Conservation (phyloP, 768 basidiomycete species). For the Tylopilus sp. region DNA sequence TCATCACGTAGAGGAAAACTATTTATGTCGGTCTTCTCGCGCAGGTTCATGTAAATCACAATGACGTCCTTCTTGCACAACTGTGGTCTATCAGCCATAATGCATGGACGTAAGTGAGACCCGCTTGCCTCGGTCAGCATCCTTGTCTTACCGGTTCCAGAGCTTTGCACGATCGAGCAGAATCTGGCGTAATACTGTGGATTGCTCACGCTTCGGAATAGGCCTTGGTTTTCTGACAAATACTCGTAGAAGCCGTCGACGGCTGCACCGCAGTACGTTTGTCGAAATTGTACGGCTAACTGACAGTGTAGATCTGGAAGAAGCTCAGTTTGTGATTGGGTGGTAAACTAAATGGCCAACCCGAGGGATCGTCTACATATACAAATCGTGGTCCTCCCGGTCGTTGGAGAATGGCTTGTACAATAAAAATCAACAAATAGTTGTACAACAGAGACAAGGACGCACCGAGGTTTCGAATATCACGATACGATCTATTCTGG, state of each 20-base stretch:
- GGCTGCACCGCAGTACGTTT: conserved; percentile 1
- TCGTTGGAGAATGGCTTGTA: not conserved
- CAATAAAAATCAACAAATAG: not conserved
- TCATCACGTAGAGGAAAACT: conserved; percentile 14
- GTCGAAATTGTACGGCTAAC: not conserved
- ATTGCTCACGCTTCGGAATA: not conserved
- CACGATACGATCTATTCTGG: not conserved
- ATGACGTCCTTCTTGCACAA: conserved; percentile 11
- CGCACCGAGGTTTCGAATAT: conserved; percentile 10
- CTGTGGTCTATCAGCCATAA: not conserved
- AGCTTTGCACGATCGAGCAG: conserved; percentile 13
- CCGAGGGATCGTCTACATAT: too few relatives aligned
- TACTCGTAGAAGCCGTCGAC: conserved; percentile 19
- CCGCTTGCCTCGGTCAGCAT: conserved; percentile 6
- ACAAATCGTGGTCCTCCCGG: too few relatives aligned
- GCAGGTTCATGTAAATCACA: conserved; percentile 19
- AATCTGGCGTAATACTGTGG: conserved; percentile 5
- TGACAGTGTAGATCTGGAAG: too few relatives aligned
- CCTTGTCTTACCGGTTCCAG: conserved; percentile 11
- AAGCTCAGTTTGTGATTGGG: too few relatives aligned
- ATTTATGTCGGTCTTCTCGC: not conserved
- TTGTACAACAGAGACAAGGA: too few relatives aligned
- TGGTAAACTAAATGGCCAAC: too few relatives aligned
- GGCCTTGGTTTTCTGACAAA: conserved; percentile 5
- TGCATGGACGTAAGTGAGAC: too few relatives aligned